Conservation (phyloP, 1,284 basidiomycete genomes). For the Laetiporus sulphureus region DNA sequence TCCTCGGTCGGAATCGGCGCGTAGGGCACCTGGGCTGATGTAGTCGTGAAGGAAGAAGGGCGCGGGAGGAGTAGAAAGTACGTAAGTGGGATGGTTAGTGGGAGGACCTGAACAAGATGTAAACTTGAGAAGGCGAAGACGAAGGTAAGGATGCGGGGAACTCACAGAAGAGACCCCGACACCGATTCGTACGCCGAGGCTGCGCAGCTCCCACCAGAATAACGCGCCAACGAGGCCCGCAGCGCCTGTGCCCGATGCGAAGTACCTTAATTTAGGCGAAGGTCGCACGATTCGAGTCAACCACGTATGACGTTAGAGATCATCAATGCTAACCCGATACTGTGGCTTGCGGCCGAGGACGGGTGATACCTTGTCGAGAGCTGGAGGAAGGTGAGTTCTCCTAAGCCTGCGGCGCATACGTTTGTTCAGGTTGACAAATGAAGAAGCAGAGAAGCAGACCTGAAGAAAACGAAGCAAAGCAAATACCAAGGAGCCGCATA, state of each 20-base stretch:
- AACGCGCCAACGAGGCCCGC: conserved; percentile 91
- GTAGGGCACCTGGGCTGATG: conserved; percentile 38
- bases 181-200: conserved; percentile 78
- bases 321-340: conserved; percentile 49
- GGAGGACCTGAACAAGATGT: conserved; percentile 54
- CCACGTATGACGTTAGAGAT: neutral
- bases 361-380: conserved; percentile 81
- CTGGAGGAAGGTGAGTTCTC: conserved; percentile 94
- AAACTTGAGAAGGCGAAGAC: neutral
- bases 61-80: conserved; percentile 74
- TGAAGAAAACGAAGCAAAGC: conserved; percentile 85
- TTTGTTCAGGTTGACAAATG: neutral
- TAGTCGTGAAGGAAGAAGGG: conserved; percentile 38
- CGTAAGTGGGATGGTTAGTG: conserved; percentile 66
- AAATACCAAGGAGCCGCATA: conserved; percentile 81
- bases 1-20: conserved; percentile 44
- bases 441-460: conserved; percentile 36
- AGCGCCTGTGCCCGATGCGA: conserved; percentile 89
- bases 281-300: neutral
- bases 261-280: conserved; percentile 47
- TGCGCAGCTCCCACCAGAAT: conserved; percentile 91
- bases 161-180: conserved; percentile 76
- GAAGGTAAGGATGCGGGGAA: conserved; percentile 2
- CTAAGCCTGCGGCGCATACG: conserved; percentile 50
- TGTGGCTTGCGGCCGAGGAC: conserved; percentile 60